Conservation (phyloP, 192 early-diverging fungal species). For the Podochytrium sp. region DNA sequence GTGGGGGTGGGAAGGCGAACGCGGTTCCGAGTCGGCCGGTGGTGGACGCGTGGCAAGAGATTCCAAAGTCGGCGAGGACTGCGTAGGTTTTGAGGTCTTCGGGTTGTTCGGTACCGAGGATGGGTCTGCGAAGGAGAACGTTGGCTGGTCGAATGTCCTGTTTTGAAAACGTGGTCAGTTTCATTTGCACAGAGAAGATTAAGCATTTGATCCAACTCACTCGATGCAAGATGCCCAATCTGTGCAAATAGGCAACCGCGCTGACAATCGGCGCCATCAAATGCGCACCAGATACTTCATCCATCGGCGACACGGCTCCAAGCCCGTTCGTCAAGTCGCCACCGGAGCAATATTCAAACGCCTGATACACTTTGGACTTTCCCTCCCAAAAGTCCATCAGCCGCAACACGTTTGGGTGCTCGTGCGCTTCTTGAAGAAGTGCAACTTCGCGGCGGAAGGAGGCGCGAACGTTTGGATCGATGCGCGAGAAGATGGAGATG, state of each 20-base stretch:
- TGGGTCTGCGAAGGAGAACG: slow-evolving; percentile 8
- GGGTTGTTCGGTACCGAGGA: slow-evolving; percentile 4
- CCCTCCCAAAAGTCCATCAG: slow-evolving; percentile 29
- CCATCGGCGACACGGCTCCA: not conserved
- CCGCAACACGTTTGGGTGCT: slow-evolving; percentile 17
- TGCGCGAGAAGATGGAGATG: not conserved
- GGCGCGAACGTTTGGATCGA: slow-evolving; percentile 4
- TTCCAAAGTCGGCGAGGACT: slow-evolving; percentile 30
- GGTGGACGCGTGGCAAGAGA: not conserved
- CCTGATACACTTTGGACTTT: slow-evolving; percentile 19
- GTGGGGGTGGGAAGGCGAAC: not conserved
- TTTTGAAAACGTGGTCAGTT: not conserved
- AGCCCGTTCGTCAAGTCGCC: slow-evolving; percentile 11
- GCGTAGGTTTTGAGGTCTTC: slow-evolving; percentile 3
- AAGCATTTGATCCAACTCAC: too few relatives aligned
- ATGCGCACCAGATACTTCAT: not conserved
- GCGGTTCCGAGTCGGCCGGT: not conserved
- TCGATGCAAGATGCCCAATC: slow-evolving; percentile 13
- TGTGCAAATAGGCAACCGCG: slow-evolving; percentile 18
- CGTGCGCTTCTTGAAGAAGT: not conserved
- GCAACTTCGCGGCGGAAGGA: slow-evolving; percentile 27
- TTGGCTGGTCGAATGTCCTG: slow-evolving; percentile 19
- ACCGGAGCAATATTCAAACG: slow-evolving; percentile 13
- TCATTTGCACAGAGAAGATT: not conserved
- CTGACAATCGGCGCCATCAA: slow-evolving; percentile 17